phyloP scores from a whole-genome alignment of 495 filamentous ascomycete genomes.

The Hypoxylon subgilvum region DNA sequence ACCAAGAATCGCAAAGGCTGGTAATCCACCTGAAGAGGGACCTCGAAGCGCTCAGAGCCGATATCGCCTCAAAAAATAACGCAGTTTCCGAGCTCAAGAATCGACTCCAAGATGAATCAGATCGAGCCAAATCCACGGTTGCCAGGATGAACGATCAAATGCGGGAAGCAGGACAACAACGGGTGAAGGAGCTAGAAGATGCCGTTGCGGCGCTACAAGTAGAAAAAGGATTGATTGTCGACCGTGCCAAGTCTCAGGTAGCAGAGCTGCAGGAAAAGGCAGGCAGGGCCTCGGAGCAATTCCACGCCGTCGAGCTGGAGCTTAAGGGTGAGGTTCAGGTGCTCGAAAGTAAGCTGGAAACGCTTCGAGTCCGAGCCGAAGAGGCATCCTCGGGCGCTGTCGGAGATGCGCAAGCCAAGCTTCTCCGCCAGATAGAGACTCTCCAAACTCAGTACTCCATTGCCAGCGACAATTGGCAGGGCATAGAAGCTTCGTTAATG shows the following conservation, averaged over 20 bases:
- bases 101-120: constrained; percentile 71
- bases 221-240: constrained; percentile 76
- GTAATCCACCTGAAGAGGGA: constrained; percentile 74
- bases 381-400: constrained; percentile 83
- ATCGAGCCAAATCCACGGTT: constrained; percentile 70
- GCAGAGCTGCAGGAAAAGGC: constrained; percentile 71
- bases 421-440: constrained; percentile 92
- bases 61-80: constrained; percentile 68
- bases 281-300: constrained; percentile 75
- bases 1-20: constrained; percentile 67
- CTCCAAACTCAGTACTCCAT: constrained; percentile 93
- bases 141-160: constrained; percentile 70
- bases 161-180: constrained; percentile 68
- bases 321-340: constrained; percentile 80
- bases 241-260: constrained; percentile 72
- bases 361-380: constrained; percentile 81
- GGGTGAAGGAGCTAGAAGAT: constrained; percentile 72
- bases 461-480: constrained; percentile 97
- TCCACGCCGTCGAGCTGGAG: constrained; percentile 74
- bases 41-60: constrained; percentile 67
- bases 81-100: constrained; percentile 72
- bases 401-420: constrained; percentile 86
- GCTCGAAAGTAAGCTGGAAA: constrained; percentile 90
- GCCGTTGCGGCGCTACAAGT: constrained; percentile 72
- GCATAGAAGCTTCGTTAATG: constrained; percentile 83